These are phyloP conservation scores for Podospora tetraspora DNA, from an alignment of 495 filamentous ascomycete genomes.

Conservation along the genomic window DNA sequence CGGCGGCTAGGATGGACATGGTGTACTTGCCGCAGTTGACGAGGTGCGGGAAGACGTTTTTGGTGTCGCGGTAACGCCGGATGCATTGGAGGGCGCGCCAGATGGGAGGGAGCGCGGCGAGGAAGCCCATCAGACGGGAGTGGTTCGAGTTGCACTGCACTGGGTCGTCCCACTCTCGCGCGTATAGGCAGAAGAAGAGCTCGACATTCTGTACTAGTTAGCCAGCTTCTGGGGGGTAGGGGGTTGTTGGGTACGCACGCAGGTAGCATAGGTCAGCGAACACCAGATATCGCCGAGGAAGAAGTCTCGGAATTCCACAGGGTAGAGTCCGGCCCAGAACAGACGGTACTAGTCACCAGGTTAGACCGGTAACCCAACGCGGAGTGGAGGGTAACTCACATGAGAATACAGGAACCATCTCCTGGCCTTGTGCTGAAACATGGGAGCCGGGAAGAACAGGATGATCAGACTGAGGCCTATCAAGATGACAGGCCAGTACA, in stretches of 20 bases:
- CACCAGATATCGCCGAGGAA: conserved; percentile 97
- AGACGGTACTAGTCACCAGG: conserved; percentile 66
- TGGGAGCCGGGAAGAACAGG: conserved; percentile 67
- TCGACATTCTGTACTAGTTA: conserved; percentile 62
- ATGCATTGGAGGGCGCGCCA: conserved; percentile 89
- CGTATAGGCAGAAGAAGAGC: conserved; percentile 93
- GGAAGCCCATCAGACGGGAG: conserved; percentile 80
- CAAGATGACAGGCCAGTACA: conserved; percentile 85
- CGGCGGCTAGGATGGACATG: conserved; percentile 74
- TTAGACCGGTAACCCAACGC: not conserved
- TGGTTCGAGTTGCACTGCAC: conserved; percentile 76
- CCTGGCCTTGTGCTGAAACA: conserved; percentile 70
- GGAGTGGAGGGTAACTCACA: conserved; percentile 45
- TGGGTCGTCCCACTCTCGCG: conserved; percentile 64
- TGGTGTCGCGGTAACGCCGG: conserved; percentile 81
- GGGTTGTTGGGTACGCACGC: conserved; percentile 51
- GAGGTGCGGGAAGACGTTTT: conserved; percentile 84
- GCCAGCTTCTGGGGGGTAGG: not conserved
- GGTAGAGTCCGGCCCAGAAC: conserved; percentile 77
- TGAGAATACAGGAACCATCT: conserved; percentile 80
- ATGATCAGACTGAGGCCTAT: conserved; percentile 59
- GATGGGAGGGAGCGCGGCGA: conserved; percentile 74
- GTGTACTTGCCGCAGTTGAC: conserved; percentile 89
- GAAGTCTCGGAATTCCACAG: conserved; percentile 95
- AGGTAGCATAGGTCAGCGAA: conserved; percentile 82